These are phyloP conservation scores for Filobasidium floriforme DNA, from an alignment of 768 basidiomycete genomes.

Conservation along the genomic window DNA sequence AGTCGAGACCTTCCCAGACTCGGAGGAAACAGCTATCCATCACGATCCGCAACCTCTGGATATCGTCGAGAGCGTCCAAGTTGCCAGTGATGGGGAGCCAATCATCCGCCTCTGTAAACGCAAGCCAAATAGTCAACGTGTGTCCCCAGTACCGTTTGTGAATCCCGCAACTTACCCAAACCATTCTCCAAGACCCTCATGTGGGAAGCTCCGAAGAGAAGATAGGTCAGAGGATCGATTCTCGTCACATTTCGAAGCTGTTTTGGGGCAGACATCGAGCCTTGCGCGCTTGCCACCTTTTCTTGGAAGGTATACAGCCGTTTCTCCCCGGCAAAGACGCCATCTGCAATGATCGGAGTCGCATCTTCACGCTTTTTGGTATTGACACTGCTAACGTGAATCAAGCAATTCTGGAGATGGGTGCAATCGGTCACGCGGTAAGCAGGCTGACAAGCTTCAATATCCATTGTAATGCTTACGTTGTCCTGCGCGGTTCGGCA, in stretches of 20 bases:
- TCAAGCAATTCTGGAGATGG: constrained; percentile 45
- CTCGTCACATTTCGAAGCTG: constrained; percentile 73
- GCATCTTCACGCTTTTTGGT: constrained; percentile 54
- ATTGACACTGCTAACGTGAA: constrained; percentile 83
- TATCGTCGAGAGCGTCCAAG: constrained; percentile 65
- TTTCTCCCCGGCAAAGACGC: constrained; percentile 52
- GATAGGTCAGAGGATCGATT: constrained; percentile 77
- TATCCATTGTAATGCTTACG: constrained; percentile 48
- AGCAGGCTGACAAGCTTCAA: neutral
- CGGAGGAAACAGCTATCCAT: constrained; percentile 80
- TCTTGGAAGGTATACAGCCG: constrained; percentile 75
- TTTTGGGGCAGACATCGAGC: constrained; percentile 50
- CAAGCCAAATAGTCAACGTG: neutral
- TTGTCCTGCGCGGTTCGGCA: constrained; percentile 72
- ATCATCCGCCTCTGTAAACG: constrained; percentile 51
- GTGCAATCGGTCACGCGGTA: neutral
- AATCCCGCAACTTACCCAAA: constrained; percentile 40
- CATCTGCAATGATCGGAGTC: constrained; percentile 34
- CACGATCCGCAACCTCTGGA: constrained; percentile 69
- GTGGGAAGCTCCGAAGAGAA: constrained; percentile 81
- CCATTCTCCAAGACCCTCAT: constrained; percentile 64
- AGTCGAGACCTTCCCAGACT: constrained; percentile 75
- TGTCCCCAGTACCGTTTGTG: neutral
- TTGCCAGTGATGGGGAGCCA: constrained; percentile 74
- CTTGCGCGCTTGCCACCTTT: constrained; percentile 52